Evolutionary conservation across 176 grass and related monocot genomes (phyloP).

Genomic region (Themeda triandra): DNA sequence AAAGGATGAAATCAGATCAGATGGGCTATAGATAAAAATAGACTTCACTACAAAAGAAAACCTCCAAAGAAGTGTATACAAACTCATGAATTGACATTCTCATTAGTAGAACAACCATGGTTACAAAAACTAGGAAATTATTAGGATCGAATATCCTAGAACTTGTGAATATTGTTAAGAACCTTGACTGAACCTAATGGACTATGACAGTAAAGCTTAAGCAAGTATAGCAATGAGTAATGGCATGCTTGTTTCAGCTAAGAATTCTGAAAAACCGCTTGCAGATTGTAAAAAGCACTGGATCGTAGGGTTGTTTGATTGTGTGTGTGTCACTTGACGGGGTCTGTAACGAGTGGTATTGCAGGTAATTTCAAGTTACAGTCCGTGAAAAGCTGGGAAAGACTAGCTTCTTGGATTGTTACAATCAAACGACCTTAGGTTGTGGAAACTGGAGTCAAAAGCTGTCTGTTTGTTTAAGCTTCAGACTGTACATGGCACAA

Average conservation of each 20-base stretch:
- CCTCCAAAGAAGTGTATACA: background rate
- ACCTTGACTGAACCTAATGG: background rate
- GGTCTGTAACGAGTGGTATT: background rate
- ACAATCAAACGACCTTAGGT: background rate
- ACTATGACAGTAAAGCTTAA: background rate
- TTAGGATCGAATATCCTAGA: background rate
- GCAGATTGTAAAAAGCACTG: background rate
- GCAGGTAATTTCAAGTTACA: background rate
- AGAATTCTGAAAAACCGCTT: background rate
- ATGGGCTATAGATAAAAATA: background rate
- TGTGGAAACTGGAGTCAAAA: background rate
- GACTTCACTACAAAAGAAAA: background rate
- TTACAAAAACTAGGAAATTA: background rate
- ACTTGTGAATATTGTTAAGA: background rate
- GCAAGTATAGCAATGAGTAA: background rate
- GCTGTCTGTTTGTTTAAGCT: background rate
- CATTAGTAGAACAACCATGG: background rate
- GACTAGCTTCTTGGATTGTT: background rate
- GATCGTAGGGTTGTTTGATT: background rate
- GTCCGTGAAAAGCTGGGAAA: background rate
- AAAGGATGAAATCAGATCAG: slow-evolving; percentile 1
- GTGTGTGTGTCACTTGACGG: background rate
- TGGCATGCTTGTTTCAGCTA: background rate
- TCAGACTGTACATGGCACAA: background rate
- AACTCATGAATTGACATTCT: background rate